Base-by-base conservation (phyloP, 2,329 filamentous ascomycete genomes). In the Dissoconium aciculare region DNA sequence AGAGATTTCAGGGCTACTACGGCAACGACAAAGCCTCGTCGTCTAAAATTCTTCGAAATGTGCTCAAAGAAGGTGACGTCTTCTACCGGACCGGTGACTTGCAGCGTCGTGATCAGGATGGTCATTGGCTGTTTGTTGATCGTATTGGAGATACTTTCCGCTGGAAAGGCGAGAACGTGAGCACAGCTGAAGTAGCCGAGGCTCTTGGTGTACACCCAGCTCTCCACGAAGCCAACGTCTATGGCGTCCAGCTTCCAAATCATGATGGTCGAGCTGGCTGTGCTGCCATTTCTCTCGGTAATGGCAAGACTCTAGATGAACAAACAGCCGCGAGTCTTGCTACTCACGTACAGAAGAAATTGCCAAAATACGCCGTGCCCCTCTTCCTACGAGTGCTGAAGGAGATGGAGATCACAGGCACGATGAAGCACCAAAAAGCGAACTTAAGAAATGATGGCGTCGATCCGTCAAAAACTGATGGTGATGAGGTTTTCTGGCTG, bases 21-120 rank as follows among this genome's bases (percentile, higher is more conserved):
- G 71, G 74, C 36, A 83, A 91, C 51, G 53, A 64, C 10, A 64
- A 67, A 17, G 81, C 83, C 0, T 81, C 77, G 0, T 59, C 71
- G 23, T 65, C 69, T 40, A 92, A 92, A 56, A 67, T 92, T 27
- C 53, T 89, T 37, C 69, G 76, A 4, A 62, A 78, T 43, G 79
- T 89, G 2, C 70, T 89, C 40, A 60, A 57, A 35, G 76, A 76
- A 46, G 82, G 78, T 10, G 84, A 93, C 47, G 75, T 72, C 0
- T 92, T 73, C 64, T 91, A 84, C 62, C 72, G 82, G 14, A 78
- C 80, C 0, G 84, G 84, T n/a, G 84, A 93, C 46, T 66, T 89
- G 11, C 58, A 89, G 17, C 66, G 74, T n/a, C 69, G 67, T 58
- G 78, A 84, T 40, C 35, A 39, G 1, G 74, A 89, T 34, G 81